Conservation (phyloP, 495 filamentous ascomycete species). For the Podospora australis region DNA sequence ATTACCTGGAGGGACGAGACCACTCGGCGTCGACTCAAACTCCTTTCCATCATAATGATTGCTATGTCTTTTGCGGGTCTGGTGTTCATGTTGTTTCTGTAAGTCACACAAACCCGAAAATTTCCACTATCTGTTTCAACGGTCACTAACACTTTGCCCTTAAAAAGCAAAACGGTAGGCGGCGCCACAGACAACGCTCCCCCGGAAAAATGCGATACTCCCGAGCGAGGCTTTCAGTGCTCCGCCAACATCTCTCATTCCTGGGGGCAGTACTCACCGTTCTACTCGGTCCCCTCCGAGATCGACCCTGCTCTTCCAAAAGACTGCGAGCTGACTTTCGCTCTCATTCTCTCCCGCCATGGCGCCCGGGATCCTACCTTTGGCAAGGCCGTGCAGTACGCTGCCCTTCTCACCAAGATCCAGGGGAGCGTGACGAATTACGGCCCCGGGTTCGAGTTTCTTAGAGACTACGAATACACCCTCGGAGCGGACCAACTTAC, state of each 20-base stretch:
- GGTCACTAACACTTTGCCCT: neutral
- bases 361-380: conserved; percentile 74
- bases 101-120: neutral
- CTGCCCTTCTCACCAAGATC: conserved; percentile 51
- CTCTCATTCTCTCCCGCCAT: conserved; percentile 72
- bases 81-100: conserved; percentile 1
- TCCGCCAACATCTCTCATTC: conserved; percentile 49
- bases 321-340: conserved; percentile 67
- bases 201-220: conserved; percentile 46
- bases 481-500: conserved; percentile 74
- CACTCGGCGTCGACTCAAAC: neutral
- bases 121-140: neutral
- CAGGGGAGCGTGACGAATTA: conserved; percentile 51
- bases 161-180: neutral
- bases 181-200: neutral
- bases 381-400: conserved; percentile 53
- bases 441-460: conserved; percentile 53
- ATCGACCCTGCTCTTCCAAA: conserved; percentile 51
- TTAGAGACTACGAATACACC: conserved; percentile 62
- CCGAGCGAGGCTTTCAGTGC: conserved; percentile 55
- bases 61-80: conserved; percentile 2
- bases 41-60: neutral
- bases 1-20: neutral
- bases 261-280: conserved; percentile 87
- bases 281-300: conserved; percentile 62